Evolutionary conservation across 1,139 yeast genomes (phyloP).

Genomic region (Debaryomycetaceae sp.): DNA sequence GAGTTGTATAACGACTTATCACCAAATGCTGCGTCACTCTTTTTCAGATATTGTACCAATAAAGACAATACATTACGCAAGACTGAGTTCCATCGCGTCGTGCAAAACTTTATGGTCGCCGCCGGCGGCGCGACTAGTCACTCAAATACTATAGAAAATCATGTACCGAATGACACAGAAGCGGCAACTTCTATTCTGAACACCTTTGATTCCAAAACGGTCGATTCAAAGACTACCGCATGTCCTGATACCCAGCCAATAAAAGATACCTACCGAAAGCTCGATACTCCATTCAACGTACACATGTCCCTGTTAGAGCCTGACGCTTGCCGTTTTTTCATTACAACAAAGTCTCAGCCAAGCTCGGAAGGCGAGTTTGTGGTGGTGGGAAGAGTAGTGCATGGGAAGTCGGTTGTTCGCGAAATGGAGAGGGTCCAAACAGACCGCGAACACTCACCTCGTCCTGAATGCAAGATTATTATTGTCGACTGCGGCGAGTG

Average conservation of each 20-base stretch:
- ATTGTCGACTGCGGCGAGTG: constrained; percentile 61
- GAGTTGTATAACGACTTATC: constrained; percentile 45
- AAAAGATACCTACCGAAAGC: constrained; percentile 23
- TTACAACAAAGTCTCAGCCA: constrained; percentile 59
- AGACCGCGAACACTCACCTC: constrained; percentile 31
- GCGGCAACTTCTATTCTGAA: no score
- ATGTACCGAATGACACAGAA: no score
- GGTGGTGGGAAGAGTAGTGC: constrained; percentile 54
- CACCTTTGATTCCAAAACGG: constrained; percentile 11
- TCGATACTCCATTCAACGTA: constrained; percentile 38
- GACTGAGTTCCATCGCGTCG: constrained; percentile 53
- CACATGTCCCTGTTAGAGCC: constrained; percentile 68
- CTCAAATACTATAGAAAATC: no score
- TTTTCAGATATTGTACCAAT: constrained; percentile 33
- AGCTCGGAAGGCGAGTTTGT: constrained; percentile 71
- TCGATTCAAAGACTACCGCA: no score
- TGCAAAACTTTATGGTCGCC: constrained; percentile 73
- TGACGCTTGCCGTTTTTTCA: constrained; percentile 71
- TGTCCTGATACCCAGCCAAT: no score
- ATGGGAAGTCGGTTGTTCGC: constrained; percentile 65
- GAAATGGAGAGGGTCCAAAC: constrained; percentile 46
- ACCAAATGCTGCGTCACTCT: constrained; percentile 50
- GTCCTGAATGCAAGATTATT: constrained; percentile 30
- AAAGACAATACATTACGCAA: constrained; percentile 21
- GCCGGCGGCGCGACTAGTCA: constrained; percentile 58